A percentile compares a stretch with the other conserved stretches of the same genome.
Evolutionary conservation across 306 rosid genomes (phyloP).

Genomic region (Nissolia schottii): DNA sequence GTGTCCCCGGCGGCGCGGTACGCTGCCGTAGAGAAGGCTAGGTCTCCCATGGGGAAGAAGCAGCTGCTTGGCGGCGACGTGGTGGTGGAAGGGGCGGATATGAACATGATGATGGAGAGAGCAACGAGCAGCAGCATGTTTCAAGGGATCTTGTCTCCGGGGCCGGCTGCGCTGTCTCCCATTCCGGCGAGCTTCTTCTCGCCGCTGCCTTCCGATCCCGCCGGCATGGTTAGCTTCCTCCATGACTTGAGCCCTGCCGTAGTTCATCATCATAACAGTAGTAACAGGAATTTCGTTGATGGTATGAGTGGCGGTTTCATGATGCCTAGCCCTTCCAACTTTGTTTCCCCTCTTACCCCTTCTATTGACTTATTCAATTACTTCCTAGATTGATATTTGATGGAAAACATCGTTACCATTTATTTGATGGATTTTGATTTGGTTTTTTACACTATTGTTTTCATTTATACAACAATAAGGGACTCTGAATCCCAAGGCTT

Average conservation of each 20-base stretch:
- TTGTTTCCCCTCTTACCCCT: slow-evolving; percentile 58
- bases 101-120: slow-evolving; percentile 17
- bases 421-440: not conserved
- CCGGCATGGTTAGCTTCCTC: slow-evolving; percentile 38
- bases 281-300: slow-evolving; percentile 47
- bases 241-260: slow-evolving; percentile 78
- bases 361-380: slow-evolving; percentile 64
- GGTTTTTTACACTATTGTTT: not conserved
- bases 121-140: slow-evolving; percentile 21
- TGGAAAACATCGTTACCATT: not conserved
- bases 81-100: not conserved
- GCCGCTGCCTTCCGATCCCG: slow-evolving; percentile 43
- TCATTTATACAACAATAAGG: not conserved
- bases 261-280: slow-evolving; percentile 37
- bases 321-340: slow-evolving; percentile 65
- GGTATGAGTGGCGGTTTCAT: slow-evolving; percentile 38
- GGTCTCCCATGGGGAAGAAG: slow-evolving; percentile 29
- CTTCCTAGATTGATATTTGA: slow-evolving; percentile 43
- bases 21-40: slow-evolving; percentile 51
- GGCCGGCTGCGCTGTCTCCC: slow-evolving; percentile 60
- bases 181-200: slow-evolving; percentile 57
- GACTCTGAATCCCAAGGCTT: not conserved
- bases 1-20: slow-evolving; percentile 58
- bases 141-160: slow-evolving; percentile 84
- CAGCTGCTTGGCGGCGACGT: no score